A percentile compares a stretch with the other conserved stretches of the same genome.
Conservation (phyloP, 768 basidiomycete species). For the Rhizopogon salebrosus region DNA sequence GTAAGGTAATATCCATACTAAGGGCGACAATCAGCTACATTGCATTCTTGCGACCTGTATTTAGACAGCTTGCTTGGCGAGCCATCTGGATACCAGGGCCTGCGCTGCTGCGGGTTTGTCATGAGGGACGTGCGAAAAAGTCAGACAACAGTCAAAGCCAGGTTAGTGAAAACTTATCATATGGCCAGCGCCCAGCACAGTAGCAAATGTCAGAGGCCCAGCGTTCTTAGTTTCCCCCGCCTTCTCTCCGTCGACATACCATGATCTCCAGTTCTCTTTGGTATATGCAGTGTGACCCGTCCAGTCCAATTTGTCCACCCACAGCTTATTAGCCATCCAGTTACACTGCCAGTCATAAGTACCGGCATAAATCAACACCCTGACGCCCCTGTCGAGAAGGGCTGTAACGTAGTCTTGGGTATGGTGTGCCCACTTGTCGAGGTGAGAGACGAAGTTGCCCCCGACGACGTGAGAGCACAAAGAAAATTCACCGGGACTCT, state of each 20-base stretch:
- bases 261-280: slow-evolving; percentile 39
- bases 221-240: slow-evolving; percentile 55
- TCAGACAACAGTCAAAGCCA: slow-evolving; percentile 11
- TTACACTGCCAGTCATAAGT: slow-evolving; percentile 56
- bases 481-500: slow-evolving; percentile 45
- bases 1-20: background rate
- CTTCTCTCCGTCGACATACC: slow-evolving; percentile 47
- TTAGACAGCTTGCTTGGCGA: slow-evolving; percentile 39
- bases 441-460: slow-evolving; percentile 43
- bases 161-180: slow-evolving; percentile 42
- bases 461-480: slow-evolving; percentile 51
- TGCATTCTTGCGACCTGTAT: background rate
- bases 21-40: background rate
- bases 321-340: slow-evolving; percentile 59
- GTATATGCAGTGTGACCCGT: slow-evolving; percentile 45
- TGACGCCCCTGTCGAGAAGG: slow-evolving; percentile 48
- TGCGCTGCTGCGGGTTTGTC: slow-evolving; percentile 64
- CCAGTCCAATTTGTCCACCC: slow-evolving; percentile 60
- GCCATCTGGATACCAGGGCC: slow-evolving; percentile 62
- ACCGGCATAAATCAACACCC: slow-evolving; percentile 52
- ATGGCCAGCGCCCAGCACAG: slow-evolving; percentile 67
- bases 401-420: slow-evolving; percentile 55
- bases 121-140: slow-evolving; percentile 48
- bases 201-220: slow-evolving; percentile 59
- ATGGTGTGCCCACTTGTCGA: slow-evolving; percentile 56